Conservation (phyloP, 768 basidiomycete genomes). For the Steccherinum ochraceum region DNA sequence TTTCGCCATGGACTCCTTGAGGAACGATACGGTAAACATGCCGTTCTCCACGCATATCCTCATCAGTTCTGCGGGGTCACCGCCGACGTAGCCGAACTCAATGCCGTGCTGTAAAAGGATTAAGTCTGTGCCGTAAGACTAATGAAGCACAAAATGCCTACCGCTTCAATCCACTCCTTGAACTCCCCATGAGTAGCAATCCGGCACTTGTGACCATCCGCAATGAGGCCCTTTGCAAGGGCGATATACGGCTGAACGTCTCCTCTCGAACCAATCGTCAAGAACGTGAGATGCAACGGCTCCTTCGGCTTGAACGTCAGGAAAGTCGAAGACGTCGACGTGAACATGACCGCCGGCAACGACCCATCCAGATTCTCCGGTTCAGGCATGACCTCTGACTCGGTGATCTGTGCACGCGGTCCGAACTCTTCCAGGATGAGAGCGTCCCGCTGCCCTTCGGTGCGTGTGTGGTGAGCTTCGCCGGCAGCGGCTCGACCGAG, state of each 20-base stretch:
- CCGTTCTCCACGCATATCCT: conserved; percentile 97
- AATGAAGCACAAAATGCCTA: conserved; percentile 38
- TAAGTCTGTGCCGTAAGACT: background rate
- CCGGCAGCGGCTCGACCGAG: conserved; percentile 41
- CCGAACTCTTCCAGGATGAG: conserved; percentile 85
- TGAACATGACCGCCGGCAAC: conserved; percentile 91
- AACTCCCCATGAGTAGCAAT: conserved; percentile 98
- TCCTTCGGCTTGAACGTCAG: conserved; percentile 91
- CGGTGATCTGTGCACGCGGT: conserved; percentile 34
- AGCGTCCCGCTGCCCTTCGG: conserved; percentile 59
- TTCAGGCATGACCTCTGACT: conserved; percentile 1
- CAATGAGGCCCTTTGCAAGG: conserved; percentile 83
- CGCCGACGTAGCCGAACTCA: conserved; percentile 90
- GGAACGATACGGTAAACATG: conserved; percentile 91
- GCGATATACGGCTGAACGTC: conserved; percentile 99
- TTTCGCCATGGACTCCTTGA: conserved; percentile 86
- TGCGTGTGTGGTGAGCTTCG: conserved; percentile 34
- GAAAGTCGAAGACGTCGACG: conserved; percentile 92
- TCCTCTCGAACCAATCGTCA: conserved; percentile 94
- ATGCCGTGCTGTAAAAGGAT: conserved; percentile 71
- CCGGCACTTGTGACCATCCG: conserved; percentile 81
- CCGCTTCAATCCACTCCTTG: conserved; percentile 90
- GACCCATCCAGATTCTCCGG: conserved; percentile 47
- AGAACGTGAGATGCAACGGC: conserved; percentile 82
- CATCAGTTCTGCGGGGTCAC: conserved; percentile 97